These are phyloP conservation scores for Pseudogymnoascus sp. DNA, from an alignment of 2,329 filamentous ascomycete genomes.

Conservation along the genomic window DNA sequence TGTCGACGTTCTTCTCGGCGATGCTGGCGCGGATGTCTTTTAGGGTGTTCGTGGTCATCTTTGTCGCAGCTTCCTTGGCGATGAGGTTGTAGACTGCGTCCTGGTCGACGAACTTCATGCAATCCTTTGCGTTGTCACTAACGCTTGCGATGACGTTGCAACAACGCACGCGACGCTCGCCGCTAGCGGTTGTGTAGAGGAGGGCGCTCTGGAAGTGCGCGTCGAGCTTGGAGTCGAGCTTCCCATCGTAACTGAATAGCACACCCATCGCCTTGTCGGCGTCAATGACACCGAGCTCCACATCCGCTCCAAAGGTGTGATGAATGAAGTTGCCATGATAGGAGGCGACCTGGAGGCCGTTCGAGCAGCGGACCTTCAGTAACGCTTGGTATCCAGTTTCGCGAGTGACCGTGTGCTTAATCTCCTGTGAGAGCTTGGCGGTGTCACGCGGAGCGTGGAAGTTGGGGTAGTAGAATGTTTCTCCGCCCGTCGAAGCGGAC, in stretches of 20 bases:
- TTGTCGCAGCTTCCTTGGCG: constrained; percentile 89
- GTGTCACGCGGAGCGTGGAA: constrained; percentile 84
- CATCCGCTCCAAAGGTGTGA: constrained; percentile 87
- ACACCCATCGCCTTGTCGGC: constrained; percentile 89
- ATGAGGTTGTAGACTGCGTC: constrained; percentile 84
- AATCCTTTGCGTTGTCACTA: constrained; percentile 73
- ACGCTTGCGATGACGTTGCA: constrained; percentile 91
- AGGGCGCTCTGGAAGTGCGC: constrained; percentile 95
- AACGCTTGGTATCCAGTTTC: constrained; percentile 93
- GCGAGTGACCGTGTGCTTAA: constrained; percentile 76
- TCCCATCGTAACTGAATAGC: constrained; percentile 91
- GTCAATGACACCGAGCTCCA: constrained; percentile 88
- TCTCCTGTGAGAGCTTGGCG: constrained; percentile 74
- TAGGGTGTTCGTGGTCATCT: constrained; percentile 64
- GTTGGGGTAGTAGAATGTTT: constrained; percentile 95
- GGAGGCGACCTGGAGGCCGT: constrained; percentile 84
- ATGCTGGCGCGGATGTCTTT: constrained; percentile 80
- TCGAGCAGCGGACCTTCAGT: constrained; percentile 98
- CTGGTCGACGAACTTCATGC: constrained; percentile 90
- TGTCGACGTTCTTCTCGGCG: constrained; percentile 87
- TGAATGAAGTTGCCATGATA: constrained; percentile 97
- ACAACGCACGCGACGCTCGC: constrained; percentile 84
- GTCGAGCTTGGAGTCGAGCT: constrained; percentile 92
- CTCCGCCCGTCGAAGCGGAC: constrained; percentile 82
- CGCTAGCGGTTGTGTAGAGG: constrained; percentile 85